Conservation (phyloP, 2,329 filamentous ascomycete genomes). For the Pseudocercospora crystallina region DNA sequence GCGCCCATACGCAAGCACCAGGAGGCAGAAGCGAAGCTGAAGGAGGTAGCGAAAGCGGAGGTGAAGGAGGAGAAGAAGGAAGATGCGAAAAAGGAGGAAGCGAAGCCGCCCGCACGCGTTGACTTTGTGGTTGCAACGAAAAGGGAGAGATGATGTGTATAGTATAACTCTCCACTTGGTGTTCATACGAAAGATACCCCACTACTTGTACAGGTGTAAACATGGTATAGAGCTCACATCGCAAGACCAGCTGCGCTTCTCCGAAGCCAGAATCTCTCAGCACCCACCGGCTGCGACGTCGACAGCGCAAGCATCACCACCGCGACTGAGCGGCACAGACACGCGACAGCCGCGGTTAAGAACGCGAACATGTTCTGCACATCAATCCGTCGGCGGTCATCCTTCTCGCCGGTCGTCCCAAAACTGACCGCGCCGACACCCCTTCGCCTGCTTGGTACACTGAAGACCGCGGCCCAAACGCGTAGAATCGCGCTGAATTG, state of each 20-base stretch:
- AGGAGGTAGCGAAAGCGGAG: constrained; percentile 2
- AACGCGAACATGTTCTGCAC: constrained; percentile 41
- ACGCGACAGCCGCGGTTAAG: background rate
- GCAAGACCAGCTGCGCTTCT: too few species aligned
- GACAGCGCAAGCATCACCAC: background rate
- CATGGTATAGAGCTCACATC: background rate
- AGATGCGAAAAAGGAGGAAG: constrained; percentile 8
- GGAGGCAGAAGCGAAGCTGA: constrained; percentile 6
- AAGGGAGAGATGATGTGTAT: constrained; percentile 25
- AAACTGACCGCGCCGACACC: constrained; percentile 25
- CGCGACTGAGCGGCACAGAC: too few species aligned
- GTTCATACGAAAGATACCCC: constrained; percentile 18
- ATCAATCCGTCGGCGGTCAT: constrained; percentile 40
- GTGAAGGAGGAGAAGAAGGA: constrained; percentile 14
- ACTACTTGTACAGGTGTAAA: constrained; percentile 11
- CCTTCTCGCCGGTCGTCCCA: constrained; percentile 40
- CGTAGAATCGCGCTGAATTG: too few species aligned
- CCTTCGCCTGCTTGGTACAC: constrained; percentile 19
- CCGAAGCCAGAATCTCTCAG: too few species aligned
- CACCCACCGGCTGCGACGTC: background rate
- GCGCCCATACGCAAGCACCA: constrained; percentile 1
- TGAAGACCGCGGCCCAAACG: too few species aligned
- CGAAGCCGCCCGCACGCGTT: constrained; percentile 16
- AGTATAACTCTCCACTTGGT: constrained; percentile 14
- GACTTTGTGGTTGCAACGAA: constrained; percentile 24